phyloP scores from a whole-genome alignment of 768 basidiomycete genomes.

The Roridomyces roridus region DNA sequence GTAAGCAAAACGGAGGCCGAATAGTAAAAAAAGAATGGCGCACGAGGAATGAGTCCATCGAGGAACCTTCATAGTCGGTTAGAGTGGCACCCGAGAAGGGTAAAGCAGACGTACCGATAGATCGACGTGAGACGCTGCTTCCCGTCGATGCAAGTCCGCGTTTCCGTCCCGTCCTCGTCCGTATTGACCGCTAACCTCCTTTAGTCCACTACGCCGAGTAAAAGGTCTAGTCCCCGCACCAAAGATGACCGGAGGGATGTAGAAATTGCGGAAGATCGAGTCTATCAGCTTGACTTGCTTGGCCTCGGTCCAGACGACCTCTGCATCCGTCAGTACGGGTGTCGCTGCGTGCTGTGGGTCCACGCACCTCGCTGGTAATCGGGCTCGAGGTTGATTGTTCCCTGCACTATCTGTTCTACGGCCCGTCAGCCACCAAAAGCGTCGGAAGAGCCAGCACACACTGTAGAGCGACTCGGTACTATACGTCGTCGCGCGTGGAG shows the following conservation, averaged over 20 bases:
- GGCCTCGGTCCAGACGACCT: constrained; percentile 79
- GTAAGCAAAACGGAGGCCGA: background rate
- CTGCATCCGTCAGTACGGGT: constrained; percentile 37
- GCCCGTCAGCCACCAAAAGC: no score
- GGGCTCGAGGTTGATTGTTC: constrained; percentile 73
- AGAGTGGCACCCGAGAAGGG: background rate
- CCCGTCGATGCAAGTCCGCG: constrained; percentile 76
- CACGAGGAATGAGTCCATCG: constrained; percentile 62
- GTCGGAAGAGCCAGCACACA: no score
- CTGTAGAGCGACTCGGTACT: no score
- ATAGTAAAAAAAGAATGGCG: background rate
- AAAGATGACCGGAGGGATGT: constrained; percentile 78
- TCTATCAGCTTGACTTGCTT: constrained; percentile 82
- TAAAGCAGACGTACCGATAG: constrained; percentile 55
- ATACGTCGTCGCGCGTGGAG: no score
- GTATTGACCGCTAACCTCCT: constrained; percentile 50
- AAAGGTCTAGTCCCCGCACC: constrained; percentile 41
- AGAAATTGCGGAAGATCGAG: constrained; percentile 79
- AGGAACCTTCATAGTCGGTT: constrained; percentile 57
- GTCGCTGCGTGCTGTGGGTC: background rate
- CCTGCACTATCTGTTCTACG: constrained; percentile 68
- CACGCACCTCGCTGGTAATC: constrained; percentile 79
- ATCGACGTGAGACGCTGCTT: constrained; percentile 85
- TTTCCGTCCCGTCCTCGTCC: constrained; percentile 67
- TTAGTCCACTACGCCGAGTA: constrained; percentile 3